A percentile compares a stretch with the other conserved stretches of the same genome.
These are phyloP conservation scores for Moesziomyces aphidis DNA, from an alignment of 1,284 basidiomycete species.

Conservation along the genomic window DNA sequence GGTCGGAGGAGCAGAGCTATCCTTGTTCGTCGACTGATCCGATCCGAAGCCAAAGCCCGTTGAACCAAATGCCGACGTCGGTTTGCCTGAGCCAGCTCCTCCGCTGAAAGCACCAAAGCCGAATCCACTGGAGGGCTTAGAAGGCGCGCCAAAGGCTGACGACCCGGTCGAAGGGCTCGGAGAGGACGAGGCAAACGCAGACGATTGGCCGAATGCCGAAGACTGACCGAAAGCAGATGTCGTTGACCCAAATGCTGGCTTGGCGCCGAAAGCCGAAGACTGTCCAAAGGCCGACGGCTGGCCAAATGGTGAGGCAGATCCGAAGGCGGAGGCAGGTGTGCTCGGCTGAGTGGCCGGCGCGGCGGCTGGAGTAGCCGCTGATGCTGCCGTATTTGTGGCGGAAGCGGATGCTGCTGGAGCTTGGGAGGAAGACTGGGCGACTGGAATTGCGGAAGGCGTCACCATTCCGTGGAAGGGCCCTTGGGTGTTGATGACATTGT, in stretches of 20 bases:
- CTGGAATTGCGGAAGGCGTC: constrained; percentile 10
- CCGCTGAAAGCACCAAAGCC: constrained; percentile 49
- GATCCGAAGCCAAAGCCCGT: constrained; percentile 41
- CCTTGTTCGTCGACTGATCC: constrained; percentile 20
- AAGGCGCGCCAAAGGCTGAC: constrained; percentile 36
- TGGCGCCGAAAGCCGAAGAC: constrained; percentile 26
- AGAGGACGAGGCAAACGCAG: constrained; percentile 34
- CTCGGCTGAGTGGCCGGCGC: constrained; percentile 15
- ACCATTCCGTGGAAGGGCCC: constrained; percentile 70
- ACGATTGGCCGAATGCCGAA: constrained; percentile 42
- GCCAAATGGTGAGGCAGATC: constrained; percentile 36
- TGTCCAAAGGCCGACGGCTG: constrained; percentile 34
- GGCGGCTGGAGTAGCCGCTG: constrained; percentile 11
- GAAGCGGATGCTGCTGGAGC: constrained; percentile 1
- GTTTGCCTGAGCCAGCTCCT: constrained; percentile 23
- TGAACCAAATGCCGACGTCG: constrained; percentile 42
- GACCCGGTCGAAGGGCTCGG: constrained; percentile 7
- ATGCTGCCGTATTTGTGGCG: not conserved
- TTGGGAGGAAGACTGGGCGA: not conserved
- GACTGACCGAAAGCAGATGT: constrained; percentile 37
- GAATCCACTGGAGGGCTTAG: constrained; percentile 35
- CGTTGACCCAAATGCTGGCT: constrained; percentile 44
- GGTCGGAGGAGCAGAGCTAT: constrained; percentile 20
- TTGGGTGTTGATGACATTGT: constrained; percentile 77
- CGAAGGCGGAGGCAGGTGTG: constrained; percentile 17